Evolutionary conservation across 371 early-diverging fungal species (phyloP), one percentile per base, ranked within the genome.

Genomic region (Haplosporangium sp.): DNA sequence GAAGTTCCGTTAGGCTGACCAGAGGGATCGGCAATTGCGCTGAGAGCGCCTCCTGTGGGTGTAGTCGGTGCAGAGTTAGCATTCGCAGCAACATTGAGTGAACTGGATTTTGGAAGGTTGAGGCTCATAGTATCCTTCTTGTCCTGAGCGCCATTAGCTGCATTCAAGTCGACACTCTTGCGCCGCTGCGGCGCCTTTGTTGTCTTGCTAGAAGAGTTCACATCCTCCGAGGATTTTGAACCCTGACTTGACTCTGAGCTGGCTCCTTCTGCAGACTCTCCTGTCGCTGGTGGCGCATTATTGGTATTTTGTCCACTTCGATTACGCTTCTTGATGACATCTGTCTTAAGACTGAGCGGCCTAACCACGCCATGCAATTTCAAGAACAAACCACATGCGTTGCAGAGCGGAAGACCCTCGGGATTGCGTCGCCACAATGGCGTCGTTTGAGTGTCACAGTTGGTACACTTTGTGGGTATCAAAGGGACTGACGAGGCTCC

Each of bases 391-490:
- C 90, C 90, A 69, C 90, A 90, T 6, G 90, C 90, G 69, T 90
- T 90, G 55, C 90, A 90, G 37, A 90, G 76, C 6, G 89, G 89
- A 12, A 85, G 76, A 8, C 92, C 89, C 59, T 91, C 90, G 9
- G 88, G 86, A 74, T 94, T 92, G 50, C 98, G 88, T 41, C 99
- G 89, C 99, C 99, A 99, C 18, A 98, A 89, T 1, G 99, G 98
- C 0, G 99, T 99, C 6, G 86, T 92, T 0, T 91, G 93, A 6
- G 96, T 95, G 21, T 85, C 71, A 84, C 99, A 99, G 87, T 99
- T 98, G 47, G 89, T 87, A 81, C 99, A 99, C 37, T 82, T 83
- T 37, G 84, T 83, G 63, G 83, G 75, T 67, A 72, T 67, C 65
- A 79, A 43, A 38, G 74, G 70, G 36, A 65, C 69, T 23, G 80